Base-by-base conservation (phyloP, 1,139 yeast species). In the Hemisphaericaspora subhashii region DNA sequence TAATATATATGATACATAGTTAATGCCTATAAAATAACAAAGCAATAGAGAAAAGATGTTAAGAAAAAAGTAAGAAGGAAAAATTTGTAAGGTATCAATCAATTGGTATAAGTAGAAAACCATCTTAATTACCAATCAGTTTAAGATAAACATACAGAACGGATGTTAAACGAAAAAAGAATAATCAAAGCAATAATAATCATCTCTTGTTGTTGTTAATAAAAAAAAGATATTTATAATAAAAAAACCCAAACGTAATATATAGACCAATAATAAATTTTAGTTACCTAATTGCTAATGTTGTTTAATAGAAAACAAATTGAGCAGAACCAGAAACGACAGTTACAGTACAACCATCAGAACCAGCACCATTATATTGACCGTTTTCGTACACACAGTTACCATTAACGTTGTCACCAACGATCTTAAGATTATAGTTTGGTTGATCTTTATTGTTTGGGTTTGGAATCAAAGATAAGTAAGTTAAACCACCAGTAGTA, bases 321-420 rank as follows among this genome's bases (percentile, higher is more conserved):
- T 81, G 71, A 49, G 89, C 90, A 40, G 64, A 63, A 63, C 92
- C 92, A 31, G 67, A 58, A 36, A 79, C 72, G 43, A 84, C 86
- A 45, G 85, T 79, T 48, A 81, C 85, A 37, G 92, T 84, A 73
- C 92, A 84, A 50, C 92, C 92, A 55, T 82, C 88, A 17, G 79
- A 43, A 44, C 86, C 86, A 44, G 62, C 55, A 50, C 87, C 87
- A 48, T 69, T 71, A 70, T 78, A 84, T 20, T 50, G 47, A 57
- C 90, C 89, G 53, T 80, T 63, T 53, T 72, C 83, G 63, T 84
- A 84, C 34, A 58, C 58, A 71, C 92, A 84, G 33, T 67, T 63
- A 51, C 92, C 92, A 45, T 63, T 66, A 37, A 80, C 81, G 43
- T 72, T 77, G 44, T 73, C 71, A 45, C 84, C 88, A 42, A 72